Evolutionary conservation across 106 monocot species (phyloP).

Genomic region (Phalaenopsis aphrodite): DNA sequence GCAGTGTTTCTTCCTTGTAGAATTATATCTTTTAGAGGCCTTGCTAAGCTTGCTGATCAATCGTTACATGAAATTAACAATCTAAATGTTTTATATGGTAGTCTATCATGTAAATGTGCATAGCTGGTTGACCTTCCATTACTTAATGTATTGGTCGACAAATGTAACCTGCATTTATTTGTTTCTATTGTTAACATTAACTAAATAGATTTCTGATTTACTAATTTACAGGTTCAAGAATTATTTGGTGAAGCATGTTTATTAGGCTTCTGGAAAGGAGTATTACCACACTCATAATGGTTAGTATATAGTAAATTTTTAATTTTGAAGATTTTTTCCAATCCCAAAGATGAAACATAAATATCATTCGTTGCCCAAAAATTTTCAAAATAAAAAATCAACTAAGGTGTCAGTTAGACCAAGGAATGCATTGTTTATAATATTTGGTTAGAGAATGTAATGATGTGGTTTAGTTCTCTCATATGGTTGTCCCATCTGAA

Average conservation of each 20-base stretch:
- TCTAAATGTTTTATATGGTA: no score
- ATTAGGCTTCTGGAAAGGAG: constrained; percentile 58
- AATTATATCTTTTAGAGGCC: background rate
- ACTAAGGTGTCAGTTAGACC: background rate
- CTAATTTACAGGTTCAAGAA: constrained; percentile 58
- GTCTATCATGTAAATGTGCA: no score
- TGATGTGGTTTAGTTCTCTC: background rate
- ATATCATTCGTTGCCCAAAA: background rate
- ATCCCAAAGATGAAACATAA: background rate
- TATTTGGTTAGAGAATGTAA: background rate
- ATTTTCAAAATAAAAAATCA: background rate
- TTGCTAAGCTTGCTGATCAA: background rate
- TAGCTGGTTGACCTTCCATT: no score
- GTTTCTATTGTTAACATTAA: background rate
- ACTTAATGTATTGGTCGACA: background rate
- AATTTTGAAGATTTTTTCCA: background rate
- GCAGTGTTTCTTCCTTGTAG: background rate
- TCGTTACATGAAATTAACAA: background rate
- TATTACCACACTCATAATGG: constrained; percentile 71
- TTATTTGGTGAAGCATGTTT: constrained; percentile 87
- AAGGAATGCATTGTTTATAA: background rate
- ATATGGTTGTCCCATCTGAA: background rate
- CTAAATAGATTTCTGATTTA: background rate
- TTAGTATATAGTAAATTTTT: background rate
- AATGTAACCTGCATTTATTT: background rate